A percentile compares a stretch with the other conserved stretches of the same genome.
phyloP scores from a whole-genome alignment of 1,139 yeast species.

The Yamadazyma mexicana region DNA sequence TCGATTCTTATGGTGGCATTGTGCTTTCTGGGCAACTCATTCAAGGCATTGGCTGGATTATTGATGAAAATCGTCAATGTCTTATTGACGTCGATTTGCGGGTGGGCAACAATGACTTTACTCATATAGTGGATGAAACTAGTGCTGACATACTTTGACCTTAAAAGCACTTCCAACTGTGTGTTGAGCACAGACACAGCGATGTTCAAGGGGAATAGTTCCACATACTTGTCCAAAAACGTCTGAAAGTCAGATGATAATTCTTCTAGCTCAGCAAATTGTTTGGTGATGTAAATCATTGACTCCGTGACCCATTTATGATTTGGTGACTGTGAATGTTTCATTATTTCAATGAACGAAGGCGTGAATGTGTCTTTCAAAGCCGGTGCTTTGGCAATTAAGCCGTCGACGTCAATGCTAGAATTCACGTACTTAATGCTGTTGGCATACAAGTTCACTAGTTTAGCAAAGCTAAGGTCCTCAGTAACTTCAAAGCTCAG shows the following conservation, averaged over 20 bases:
- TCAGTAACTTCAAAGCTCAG: constrained; percentile 4
- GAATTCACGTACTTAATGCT: constrained; percentile 2
- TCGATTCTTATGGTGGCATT: constrained; percentile 33
- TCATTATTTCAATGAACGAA: constrained; percentile 8
- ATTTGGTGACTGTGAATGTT: neutral
- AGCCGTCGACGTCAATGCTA: neutral
- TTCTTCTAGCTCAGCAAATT: constrained; percentile 52
- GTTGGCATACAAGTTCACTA: constrained; percentile 4
- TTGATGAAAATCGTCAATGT: constrained; percentile 65
- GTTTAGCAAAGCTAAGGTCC: constrained; percentile 1
- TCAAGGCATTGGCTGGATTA: constrained; percentile 40
- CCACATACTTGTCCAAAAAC: constrained; percentile 22
- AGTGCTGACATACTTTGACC: constrained; percentile 47
- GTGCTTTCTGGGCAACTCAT: constrained; percentile 21
- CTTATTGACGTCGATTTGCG: constrained; percentile 47
- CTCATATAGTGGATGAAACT: constrained; percentile 34
- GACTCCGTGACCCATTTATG: constrained; percentile 49
- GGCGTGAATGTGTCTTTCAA: constrained; percentile 6
- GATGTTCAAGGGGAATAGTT: constrained; percentile 35
- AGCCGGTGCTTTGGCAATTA: constrained; percentile 6
- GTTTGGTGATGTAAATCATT: constrained; percentile 59
- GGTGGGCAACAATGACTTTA: constrained; percentile 30
- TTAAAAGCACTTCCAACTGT: constrained; percentile 64
- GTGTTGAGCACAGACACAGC: constrained; percentile 56
- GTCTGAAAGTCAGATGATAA: constrained; percentile 33